Evolutionary conservation across 2,329 filamentous ascomycete genomes (phyloP).

Genomic region (Helicocarpus griseus): DNA sequence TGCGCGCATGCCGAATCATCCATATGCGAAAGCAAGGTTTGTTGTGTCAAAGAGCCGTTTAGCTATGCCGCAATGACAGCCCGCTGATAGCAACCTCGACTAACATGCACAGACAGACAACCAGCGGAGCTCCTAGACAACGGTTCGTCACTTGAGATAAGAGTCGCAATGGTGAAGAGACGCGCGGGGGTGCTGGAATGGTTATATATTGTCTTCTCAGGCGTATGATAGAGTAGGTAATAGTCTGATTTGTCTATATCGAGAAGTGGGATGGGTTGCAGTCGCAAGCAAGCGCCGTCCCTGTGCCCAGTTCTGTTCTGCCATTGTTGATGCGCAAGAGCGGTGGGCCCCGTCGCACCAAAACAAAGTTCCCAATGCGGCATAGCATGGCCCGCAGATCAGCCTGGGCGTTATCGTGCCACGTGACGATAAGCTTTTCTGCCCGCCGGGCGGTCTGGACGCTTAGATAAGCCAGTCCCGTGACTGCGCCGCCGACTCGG

Average conservation of each 20-base stretch:
- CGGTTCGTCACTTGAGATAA: background rate
- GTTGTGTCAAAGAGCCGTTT: background rate
- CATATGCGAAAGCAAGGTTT: conserved; percentile 1
- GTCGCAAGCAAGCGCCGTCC: background rate
- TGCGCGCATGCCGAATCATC: conserved; percentile 30
- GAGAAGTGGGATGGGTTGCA: no score
- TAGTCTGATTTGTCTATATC: no score
- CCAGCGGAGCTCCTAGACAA: background rate
- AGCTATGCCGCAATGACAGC: background rate
- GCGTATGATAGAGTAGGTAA: no score
- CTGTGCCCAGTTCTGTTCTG: no score
- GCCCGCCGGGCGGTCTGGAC: background rate
- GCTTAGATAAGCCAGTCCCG: background rate
- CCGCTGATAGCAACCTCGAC: background rate
- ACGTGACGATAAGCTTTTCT: background rate
- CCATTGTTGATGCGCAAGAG: conserved; percentile 8
- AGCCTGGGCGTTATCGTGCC: background rate
- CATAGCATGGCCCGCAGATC: conserved; percentile 1
- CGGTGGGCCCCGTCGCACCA: conserved; percentile 7
- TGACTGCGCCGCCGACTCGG: background rate
- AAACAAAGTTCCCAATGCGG: conserved; percentile 15
- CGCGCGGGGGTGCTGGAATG: background rate
- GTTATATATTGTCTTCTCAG: background rate
- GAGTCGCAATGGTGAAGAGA: background rate
- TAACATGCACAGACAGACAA: background rate